phyloP scores from a whole-genome alignment of 2,329 filamentous ascomycete genomes.

The Fusarium devonianum region DNA sequence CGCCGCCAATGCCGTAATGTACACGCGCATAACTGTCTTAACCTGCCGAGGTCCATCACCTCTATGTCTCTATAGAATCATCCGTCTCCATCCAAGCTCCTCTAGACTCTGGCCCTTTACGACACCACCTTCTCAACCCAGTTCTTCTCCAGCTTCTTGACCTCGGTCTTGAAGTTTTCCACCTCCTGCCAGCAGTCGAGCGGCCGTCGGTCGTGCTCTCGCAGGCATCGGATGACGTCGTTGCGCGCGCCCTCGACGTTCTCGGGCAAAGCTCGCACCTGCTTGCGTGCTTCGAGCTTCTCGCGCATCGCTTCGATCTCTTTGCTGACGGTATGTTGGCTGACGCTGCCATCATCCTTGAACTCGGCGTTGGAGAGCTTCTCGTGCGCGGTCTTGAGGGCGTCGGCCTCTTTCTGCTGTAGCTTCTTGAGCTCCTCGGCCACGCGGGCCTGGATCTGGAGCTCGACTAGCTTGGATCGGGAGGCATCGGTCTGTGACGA shows the following conservation, averaged over 20 bases:
- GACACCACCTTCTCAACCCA: conserved; percentile 86
- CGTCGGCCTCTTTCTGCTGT: conserved; percentile 71
- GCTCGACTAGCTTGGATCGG: conserved; percentile 81
- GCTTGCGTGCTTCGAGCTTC: conserved; percentile 68
- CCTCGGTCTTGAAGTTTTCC: conserved; percentile 87
- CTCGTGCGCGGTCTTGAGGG: conserved; percentile 73
- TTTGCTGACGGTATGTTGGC: conserved; percentile 61
- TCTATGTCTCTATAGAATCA: conserved; percentile 32
- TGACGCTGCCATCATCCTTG: conserved; percentile 44
- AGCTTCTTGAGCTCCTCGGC: conserved; percentile 84
- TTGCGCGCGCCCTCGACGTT: conserved; percentile 76
- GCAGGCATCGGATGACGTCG: conserved; percentile 80
- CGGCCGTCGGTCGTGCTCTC: conserved; percentile 83
- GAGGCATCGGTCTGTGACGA: conserved; percentile 80
- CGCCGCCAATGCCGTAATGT: conserved; percentile 45
- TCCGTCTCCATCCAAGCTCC: conserved; percentile 8
- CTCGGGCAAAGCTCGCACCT: conserved; percentile 73
- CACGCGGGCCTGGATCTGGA: conserved; percentile 88
- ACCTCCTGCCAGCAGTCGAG: conserved; percentile 96
- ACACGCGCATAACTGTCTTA: conserved; percentile 37
- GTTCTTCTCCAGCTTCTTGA: conserved; percentile 81
- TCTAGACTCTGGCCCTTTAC: conserved; percentile 37
- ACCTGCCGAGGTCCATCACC: conserved; percentile 21
- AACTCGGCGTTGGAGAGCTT: conserved; percentile 60
- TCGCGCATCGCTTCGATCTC: conserved; percentile 66